Evolutionary conservation across 306 rosid genomes (phyloP).

Genomic region (Vigna angularis): DNA sequence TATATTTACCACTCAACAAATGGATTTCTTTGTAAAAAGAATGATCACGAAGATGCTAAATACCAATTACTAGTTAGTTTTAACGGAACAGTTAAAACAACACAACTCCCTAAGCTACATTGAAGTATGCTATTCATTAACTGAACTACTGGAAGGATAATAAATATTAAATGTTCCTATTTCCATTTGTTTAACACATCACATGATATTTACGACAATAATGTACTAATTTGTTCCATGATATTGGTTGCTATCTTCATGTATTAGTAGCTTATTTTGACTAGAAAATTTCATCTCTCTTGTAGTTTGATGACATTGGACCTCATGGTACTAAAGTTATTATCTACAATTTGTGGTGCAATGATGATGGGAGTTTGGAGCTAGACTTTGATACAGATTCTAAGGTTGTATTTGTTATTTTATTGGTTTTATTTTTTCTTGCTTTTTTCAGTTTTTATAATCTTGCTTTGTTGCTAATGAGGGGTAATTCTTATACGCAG

Average conservation of each 20-base stretch:
- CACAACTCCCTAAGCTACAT: too few relatives aligned
- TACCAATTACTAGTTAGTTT: too few relatives aligned
- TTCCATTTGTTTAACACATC: background rate
- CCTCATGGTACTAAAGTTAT: slow-evolving; percentile 90
- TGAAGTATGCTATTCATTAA: too few relatives aligned
- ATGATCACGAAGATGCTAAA: too few relatives aligned
- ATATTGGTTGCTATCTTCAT: slow-evolving; percentile 22
- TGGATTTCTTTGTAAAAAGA: too few relatives aligned
- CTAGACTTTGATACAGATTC: slow-evolving; percentile 75
- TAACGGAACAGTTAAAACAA: too few relatives aligned
- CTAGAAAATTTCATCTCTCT: slow-evolving; percentile 22
- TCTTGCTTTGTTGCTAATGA: slow-evolving; percentile 29
- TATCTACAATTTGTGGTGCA: slow-evolving; percentile 85
- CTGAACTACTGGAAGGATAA: too few relatives aligned
- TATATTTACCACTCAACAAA: too few relatives aligned
- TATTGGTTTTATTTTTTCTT: slow-evolving; percentile 5
- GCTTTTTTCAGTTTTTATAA: slow-evolving; percentile 2
- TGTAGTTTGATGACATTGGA: slow-evolving; percentile 86
- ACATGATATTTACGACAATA: background rate
- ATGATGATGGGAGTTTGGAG: slow-evolving; percentile 72
- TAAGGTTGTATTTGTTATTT: slow-evolving; percentile 55
- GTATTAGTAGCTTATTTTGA: slow-evolving; percentile 16
- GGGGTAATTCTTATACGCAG: slow-evolving; percentile 53
- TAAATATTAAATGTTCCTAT: too few relatives aligned
- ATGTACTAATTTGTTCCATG: slow-evolving; percentile 1